Evolutionary conservation across 441 rosid genomes (phyloP), one percentile per base, ranked within the genome.

Genomic region (Gossypium lobatum): DNA sequence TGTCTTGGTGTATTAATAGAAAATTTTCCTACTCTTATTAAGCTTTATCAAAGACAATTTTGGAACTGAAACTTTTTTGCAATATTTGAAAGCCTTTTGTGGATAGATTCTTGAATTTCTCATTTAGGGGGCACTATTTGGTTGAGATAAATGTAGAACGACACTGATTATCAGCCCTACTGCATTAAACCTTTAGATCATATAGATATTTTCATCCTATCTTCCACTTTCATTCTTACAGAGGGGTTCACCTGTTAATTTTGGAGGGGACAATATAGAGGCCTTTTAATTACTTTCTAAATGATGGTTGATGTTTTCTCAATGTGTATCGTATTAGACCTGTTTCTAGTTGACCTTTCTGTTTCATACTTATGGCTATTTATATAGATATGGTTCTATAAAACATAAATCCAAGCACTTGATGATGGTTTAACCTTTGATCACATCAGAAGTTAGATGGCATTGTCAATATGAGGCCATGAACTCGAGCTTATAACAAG

Each of bases 1-100:
- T 11, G 14, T 14, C 16, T 54, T 58, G 18, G 28, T 23, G 57
- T 21, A 13, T 23, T 25, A 11, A n/a, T 48, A 3, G 58, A 48
- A 65, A 6, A n/a, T 21, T 45, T 65, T 23, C 55, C 55, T 65
- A 14, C 9, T 21, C 70, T 64, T 21, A n/a, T 65, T 48, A 48
- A 25, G 21, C 71, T 48, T 48, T 67, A 48, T 66, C 57, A 14
- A 66, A 21, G 57, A 55, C 70, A 46, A 50, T 66, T 66, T 20
- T 5, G 58, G 39, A 67, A 65, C 17, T 42, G 18, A 20, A 66
- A 65, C 5, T 7, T 65, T 39, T 67, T 48, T 67, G 71, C 57
- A 25, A 0, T 46, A 66, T 8, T 14, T 25, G 50, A 13, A 14
- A 23, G 57, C 8, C n/a, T 46, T 64, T 66, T 23, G 71, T 66